Percentiles rank a stretch among this genome's conserved stretches.
These are phyloP conservation scores for Starmerella davenportii DNA, from an alignment of 805 yeast species.

Conservation along the genomic window DNA sequence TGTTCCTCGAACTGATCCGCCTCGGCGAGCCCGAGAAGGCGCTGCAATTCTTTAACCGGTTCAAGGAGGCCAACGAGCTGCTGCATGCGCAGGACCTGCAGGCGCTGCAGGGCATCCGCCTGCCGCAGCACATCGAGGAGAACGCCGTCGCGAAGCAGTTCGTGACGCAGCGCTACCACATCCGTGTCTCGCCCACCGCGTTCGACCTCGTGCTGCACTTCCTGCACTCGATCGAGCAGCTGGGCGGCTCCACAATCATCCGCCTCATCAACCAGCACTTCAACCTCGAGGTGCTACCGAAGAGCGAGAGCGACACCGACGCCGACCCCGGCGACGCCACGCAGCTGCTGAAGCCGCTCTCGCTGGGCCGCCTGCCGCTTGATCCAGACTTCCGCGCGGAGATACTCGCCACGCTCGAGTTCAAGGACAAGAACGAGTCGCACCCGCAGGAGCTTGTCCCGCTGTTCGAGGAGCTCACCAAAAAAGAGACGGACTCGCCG, in stretches of 20 bases:
- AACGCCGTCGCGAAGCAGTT: conserved; percentile 66
- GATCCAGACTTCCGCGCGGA: conserved; percentile 76
- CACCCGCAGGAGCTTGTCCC: conserved; percentile 32
- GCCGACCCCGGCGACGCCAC: conserved; percentile 9
- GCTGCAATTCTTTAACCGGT: conserved; percentile 56
- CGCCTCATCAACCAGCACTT: conserved; percentile 73
- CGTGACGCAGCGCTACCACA: conserved; percentile 50
- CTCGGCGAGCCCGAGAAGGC: conserved; percentile 43
- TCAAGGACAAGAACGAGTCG: conserved; percentile 38
- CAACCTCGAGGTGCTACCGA: conserved; percentile 22
- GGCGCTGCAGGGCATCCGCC: conserved; percentile 51
- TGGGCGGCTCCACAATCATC: conserved; percentile 77
- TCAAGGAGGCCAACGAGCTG: conserved; percentile 50
- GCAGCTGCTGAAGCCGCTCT: conserved; percentile 26
- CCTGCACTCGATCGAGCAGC: conserved; percentile 76
- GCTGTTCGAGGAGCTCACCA: conserved; percentile 42
- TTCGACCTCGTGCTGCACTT: conserved; percentile 70
- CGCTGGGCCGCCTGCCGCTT: conserved; percentile 66
- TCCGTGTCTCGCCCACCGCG: conserved; percentile 66
- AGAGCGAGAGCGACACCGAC: conserved; percentile 5
- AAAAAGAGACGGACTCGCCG: conserved; percentile 39
- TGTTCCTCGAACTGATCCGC: conserved; percentile 59
- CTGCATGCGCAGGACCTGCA: conserved; percentile 65
- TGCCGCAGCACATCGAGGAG: conserved; percentile 65
- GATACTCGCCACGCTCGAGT: conserved; percentile 63